phyloP scores from a whole-genome alignment of 805 yeast species.

The Ogataea siamensis region DNA sequence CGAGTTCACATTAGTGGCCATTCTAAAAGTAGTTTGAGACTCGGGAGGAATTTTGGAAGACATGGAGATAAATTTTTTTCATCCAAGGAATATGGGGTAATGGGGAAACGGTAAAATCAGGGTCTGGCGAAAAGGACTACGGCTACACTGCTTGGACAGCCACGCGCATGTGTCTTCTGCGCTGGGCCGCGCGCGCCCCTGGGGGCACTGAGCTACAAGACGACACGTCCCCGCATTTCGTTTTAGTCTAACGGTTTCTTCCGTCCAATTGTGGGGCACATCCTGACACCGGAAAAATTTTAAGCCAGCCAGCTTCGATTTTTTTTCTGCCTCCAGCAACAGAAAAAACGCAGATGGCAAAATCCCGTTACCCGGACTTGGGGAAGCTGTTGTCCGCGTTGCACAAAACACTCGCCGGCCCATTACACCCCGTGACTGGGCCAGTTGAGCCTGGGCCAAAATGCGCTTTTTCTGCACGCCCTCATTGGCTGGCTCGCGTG shows the following conservation, averaged over 20 bases:
- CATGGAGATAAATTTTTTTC: conserved; percentile 18
- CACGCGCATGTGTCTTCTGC: neutral
- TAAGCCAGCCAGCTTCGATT: conserved; percentile 1
- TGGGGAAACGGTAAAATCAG: conserved; percentile 8
- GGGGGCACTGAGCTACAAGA: neutral
- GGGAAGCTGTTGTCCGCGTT: conserved; percentile 1
- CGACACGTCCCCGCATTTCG: conserved; percentile 1
- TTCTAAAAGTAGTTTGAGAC: conserved; percentile 30
- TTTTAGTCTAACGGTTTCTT: conserved; percentile 7
- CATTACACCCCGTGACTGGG: conserved; percentile 6
- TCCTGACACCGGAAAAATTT: conserved; percentile 10
- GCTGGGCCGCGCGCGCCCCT: neutral
- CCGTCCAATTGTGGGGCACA: conserved; percentile 12
- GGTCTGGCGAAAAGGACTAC: neutral
- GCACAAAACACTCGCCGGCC: conserved; percentile 2
- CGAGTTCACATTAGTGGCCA: conserved; percentile 25
- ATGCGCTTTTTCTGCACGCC: neutral
- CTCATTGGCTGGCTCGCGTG: neutral
- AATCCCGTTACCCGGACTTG: conserved; percentile 9
- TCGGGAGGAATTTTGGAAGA: conserved; percentile 29
- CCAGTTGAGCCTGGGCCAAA: neutral
- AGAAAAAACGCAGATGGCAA: neutral
- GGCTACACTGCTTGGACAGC: neutral
- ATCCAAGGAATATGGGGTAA: conserved; percentile 8
- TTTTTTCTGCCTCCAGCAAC: neutral